Conservation (phyloP, 768 basidiomycete genomes). For the Suillus weaverae region DNA sequence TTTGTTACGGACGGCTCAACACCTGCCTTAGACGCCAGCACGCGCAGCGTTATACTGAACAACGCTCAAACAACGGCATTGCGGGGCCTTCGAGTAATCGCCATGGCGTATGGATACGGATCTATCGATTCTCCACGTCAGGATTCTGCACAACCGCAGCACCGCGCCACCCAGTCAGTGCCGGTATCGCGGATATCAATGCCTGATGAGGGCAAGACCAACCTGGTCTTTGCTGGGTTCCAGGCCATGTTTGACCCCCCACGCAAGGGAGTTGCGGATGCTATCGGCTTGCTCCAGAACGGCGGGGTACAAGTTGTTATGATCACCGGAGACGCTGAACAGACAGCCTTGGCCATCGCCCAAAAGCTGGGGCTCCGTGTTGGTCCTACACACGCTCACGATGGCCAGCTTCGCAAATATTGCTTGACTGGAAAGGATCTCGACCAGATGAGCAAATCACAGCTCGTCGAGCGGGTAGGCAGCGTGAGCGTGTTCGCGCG, state of each 20-base stretch:
- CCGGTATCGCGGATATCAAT: slow-evolving; percentile 30
- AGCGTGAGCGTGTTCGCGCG: slow-evolving; percentile 88
- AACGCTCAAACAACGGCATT: slow-evolving; percentile 73
- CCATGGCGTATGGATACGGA: slow-evolving; percentile 87
- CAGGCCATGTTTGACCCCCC: slow-evolving; percentile 97
- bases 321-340: slow-evolving; percentile 95
- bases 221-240: slow-evolving; percentile 88
- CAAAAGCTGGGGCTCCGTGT: slow-evolving; percentile 80
- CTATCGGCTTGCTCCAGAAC: slow-evolving; percentile 74
- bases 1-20: slow-evolving; percentile 90
- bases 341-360: slow-evolving; percentile 88
- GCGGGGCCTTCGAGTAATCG: slow-evolving; percentile 82
- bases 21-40: slow-evolving; percentile 70
- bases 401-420: slow-evolving; percentile 32
- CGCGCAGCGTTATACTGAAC: slow-evolving; percentile 62
- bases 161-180: slow-evolving; percentile 18
- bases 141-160: slow-evolving; percentile 19
- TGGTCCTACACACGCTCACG: slow-evolving; percentile 39
- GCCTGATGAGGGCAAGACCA: slow-evolving; percentile 41
- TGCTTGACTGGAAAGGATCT: slow-evolving; percentile 82
- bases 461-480: slow-evolving; percentile 81
- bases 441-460: slow-evolving; percentile 78
- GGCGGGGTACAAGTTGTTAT: slow-evolving; percentile 96
- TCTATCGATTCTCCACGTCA: slow-evolving; percentile 42
- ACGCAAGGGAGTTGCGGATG: slow-evolving; percentile 88